Base-by-base conservation (phyloP, 192 early-diverging fungal species). In the Pecoramyces ruminantium region DNA sequence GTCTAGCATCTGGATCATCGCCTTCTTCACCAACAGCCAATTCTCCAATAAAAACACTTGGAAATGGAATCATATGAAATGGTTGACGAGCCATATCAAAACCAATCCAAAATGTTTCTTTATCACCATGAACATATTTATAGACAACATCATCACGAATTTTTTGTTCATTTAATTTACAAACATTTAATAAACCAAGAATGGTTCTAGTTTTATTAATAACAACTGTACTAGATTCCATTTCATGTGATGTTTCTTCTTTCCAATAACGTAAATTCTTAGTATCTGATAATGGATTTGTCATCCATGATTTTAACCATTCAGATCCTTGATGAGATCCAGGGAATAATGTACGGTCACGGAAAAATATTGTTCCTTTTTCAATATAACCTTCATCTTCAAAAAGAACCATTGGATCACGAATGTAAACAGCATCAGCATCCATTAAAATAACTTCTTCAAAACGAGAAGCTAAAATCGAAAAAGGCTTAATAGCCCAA, bases 401-500 rank as follows among this genome's bases (percentile, higher is more conserved):
- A 81, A 92, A 91, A 28, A 92, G 77, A 9, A 82, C 81, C n/a
- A 83, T 87, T 0, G 93, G 93, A 81, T 86, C 83, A 79, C 88
- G 87, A 29, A 94, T 80, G 77, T 92, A 92, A 29, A 90, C 84
- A 11, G 89, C 92, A 82, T 93, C 92, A 15, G 93, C 87, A 83
- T 94, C 93, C 79, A 93, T 86, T 79, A 94, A 83, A 77, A 94
- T 90, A 18, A 87, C 86, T 29, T 93, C 86, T 40, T 83, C 80
- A 86, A 92, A 94, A 30, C 80, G 85, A 12, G 88, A 87, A 0
- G 90, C 90, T 25, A 94, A 78, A 78, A 93, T 80, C 0, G 92
- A 88, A 86, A 87, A 93, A 0, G 93, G 89, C 81, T 94, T 94
- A 78, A 92, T 85, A 14, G 88, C 84, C 92, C 92, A 93, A 21